Base-by-base conservation (phyloP, 2,329 filamentous ascomycete genomes). In the Pseudocercospora macadamiae region DNA sequence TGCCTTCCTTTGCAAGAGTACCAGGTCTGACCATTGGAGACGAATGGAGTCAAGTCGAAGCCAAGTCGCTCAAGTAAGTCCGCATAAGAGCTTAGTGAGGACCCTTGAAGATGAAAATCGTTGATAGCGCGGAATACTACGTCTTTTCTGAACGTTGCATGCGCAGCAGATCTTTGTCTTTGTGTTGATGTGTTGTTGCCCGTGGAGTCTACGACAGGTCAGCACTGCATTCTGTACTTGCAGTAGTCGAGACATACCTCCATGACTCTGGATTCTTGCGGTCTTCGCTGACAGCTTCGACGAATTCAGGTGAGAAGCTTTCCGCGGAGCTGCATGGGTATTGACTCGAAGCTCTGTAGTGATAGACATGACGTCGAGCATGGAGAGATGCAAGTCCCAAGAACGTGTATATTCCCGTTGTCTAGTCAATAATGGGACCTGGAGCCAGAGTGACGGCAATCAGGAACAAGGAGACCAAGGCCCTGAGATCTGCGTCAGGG, bases 21-120 rank as follows among this genome's bases (percentile, higher is more conserved):
- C 59, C 59, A 61, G 19, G 44, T 57, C 25, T 61, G 47, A 5
- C 59, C 59, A 4, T 57, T 37, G 10, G 51, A 54, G 10, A 54
- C 16, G n/a, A 54, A 21, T 7, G 54, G 32, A 6, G 34, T 61
- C 39, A 61, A 26, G 36, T 61, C 54, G 23, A 54, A 61, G 23
- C 34, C 32, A 4, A 61, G 45, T 9, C 42, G 39, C 14, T 32
- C 34, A 5, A 61, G 44, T 16, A 61, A 39, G 25, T 61, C 59
- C 8, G 54, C 34, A 26, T 57, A 61, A 5, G 54, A 36, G 26
- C 36, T 57, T 9, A 61, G 49, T 54, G 51, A 54, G 16, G 51
- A 52, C 14, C 36, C 54, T 16, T 32, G 25, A 10, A 61, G 51
- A 49, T 61, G 54, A 37, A 54, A 54, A 19, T 57, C 51, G 23